These are phyloP conservation scores for Solanum peruvianum DNA, from an alignment of 257 asterid species.

Conservation along the genomic window DNA sequence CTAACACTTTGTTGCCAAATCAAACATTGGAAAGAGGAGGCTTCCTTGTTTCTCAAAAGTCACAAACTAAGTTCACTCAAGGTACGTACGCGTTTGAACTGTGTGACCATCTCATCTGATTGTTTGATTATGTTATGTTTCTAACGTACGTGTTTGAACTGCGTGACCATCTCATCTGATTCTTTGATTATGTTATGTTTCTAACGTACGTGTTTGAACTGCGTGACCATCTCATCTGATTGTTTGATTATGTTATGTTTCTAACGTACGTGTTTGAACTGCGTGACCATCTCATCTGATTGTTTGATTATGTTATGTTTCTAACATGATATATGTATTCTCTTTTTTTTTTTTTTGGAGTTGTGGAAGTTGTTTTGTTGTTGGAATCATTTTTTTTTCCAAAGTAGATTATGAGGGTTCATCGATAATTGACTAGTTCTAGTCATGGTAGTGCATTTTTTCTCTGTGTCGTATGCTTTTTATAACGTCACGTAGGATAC, in stretches of 20 bases:
- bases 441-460: background rate
- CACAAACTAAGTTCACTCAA: conserved; percentile 16
- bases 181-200: background rate
- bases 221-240: background rate
- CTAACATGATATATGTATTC: too few relatives aligned
- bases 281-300: background rate
- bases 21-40: conserved; percentile 8
- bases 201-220: too few relatives aligned
- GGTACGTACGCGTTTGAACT: background rate
- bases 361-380: too few relatives aligned
- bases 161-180: background rate
- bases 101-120: background rate
- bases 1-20: conserved; percentile 20
- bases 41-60: background rate
- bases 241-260: background rate
- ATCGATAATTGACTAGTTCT: background rate
- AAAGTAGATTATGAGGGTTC: background rate
- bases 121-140: background rate
- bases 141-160: too few relatives aligned
- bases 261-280: too few relatives aligned
- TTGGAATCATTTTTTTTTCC: too few relatives aligned
- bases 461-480: background rate
- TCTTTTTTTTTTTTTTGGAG: rapidly evolving
- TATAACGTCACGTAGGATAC: too few relatives aligned
- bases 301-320: background rate